Base-by-base conservation (phyloP, 78 protist genomes). In the Dictyostelium capitatum region DNA sequence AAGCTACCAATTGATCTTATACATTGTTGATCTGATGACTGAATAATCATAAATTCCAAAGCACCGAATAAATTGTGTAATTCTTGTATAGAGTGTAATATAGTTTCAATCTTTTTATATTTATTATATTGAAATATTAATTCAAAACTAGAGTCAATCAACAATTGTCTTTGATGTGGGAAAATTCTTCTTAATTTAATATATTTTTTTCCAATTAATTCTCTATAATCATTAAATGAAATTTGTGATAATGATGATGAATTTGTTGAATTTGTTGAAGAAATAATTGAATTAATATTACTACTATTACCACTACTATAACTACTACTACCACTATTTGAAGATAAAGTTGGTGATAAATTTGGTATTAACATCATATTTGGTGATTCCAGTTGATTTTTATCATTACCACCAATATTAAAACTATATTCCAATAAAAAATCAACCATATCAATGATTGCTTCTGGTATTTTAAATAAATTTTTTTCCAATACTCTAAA, bases 41-140 rank as follows among this genome's bases (percentile, higher is more conserved):
- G 37, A 20, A 32, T 70, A 2, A 70, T 70, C 47, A 70, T 43
- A 46, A 70, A 70, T 41, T 70, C 79, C 30, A 70, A 70, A 19
- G 79, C 79, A 41, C 79, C 79, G 20, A 70, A 70, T 41, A 70
- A 43, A 70, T 70, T 70, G 43, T 70, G 79, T 41, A 70, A 14
- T 20, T 70, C 23, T 70, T 70, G 54, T 19, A 70, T 70, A 1
- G 79, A 32, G 5, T 70, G 8, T 8, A 41, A 70, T 20, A 70
- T 41, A 43, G 3, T 2, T 41, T 70, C n/a, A 70, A 70, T 43
- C 8, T 25, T 70, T 19, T 70, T 17, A 43, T 41, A 70, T n/a
- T 70, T 70, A 41, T 20, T 70, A 43, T 1, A 43, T 37, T 70
- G 15, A 70, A 70, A 70, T 20, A 70, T 14, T 43, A 70, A 70